phyloP scores from a whole-genome alignment of 106 monocot species.

The Dendrobium catenatum region DNA sequence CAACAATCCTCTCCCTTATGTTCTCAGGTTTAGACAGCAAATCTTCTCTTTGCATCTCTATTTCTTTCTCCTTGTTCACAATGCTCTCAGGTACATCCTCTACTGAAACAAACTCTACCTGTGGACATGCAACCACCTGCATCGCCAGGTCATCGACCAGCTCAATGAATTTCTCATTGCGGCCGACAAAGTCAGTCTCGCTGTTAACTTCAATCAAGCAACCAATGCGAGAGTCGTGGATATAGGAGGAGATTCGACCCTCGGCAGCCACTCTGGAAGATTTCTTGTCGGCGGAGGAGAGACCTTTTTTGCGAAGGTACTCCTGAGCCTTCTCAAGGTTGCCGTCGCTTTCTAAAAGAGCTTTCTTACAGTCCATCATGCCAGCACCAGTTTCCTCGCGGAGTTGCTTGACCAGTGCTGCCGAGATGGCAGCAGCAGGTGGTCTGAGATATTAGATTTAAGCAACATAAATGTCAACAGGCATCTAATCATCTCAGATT shows the following conservation, averaged over 20 bases:
- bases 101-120: slow-evolving; percentile 61
- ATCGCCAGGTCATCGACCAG: slow-evolving; percentile 72
- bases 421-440: slow-evolving; percentile 46
- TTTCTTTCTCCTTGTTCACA: slow-evolving; percentile 59
- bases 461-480: background rate
- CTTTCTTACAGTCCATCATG: slow-evolving; percentile 99
- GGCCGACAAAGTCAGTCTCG: slow-evolving; percentile 81
- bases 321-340: slow-evolving; percentile 80
- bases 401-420: slow-evolving; percentile 81
- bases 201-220: slow-evolving; percentile 76
- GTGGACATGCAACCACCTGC: slow-evolving; percentile 73
- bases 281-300: slow-evolving; percentile 89
- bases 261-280: slow-evolving; percentile 78
- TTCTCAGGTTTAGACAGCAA: slow-evolving; percentile 75
- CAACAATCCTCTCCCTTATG: slow-evolving; percentile 86
- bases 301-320: slow-evolving; percentile 83
- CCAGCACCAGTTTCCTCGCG: slow-evolving; percentile 92
- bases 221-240: slow-evolving; percentile 83
- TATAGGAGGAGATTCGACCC: slow-evolving; percentile 68
- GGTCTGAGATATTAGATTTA: slow-evolving; percentile 23
- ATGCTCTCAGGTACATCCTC: slow-evolving; percentile 64
- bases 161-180: slow-evolving; percentile 82
- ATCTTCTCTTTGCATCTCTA: slow-evolving; percentile 91
- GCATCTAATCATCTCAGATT: background rate
- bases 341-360: slow-evolving; percentile 61